Evolutionary conservation across 441 rosid species (phyloP).

Genomic region (Flueggea neowawraea): DNA sequence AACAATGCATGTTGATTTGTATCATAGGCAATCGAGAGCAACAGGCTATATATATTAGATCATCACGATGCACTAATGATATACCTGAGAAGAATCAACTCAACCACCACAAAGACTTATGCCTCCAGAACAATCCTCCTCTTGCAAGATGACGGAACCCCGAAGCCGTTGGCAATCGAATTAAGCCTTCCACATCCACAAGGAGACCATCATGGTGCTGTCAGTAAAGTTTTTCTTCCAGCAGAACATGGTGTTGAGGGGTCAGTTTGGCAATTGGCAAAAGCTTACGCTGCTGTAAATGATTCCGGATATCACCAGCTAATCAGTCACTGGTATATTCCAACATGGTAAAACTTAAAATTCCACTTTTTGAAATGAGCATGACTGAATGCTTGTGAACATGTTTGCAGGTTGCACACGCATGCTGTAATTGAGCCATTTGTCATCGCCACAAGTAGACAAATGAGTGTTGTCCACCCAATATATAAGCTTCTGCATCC

Average conservation of each 20-base stretch:
- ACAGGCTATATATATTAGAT: conserved; percentile 67
- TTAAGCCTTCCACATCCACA: conserved; percentile 86
- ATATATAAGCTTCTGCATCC: conserved; percentile 87
- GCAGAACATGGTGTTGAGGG: conserved; percentile 50
- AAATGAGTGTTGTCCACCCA: conserved; percentile 79
- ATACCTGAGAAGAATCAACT: conserved; percentile 61
- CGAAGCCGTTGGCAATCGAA: conserved; percentile 83
- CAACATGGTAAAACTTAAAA: conserved; percentile 1
- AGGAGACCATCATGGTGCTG: conserved; percentile 55
- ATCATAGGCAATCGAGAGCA: conserved; percentile 53
- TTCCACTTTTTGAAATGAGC: not conserved
- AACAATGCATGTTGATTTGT: not conserved
- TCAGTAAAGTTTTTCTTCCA: conserved; percentile 72
- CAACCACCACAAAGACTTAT: conserved; percentile 64
- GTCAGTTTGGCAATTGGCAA: conserved; percentile 86
- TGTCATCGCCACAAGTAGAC: conserved; percentile 73
- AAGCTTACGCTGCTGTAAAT: conserved; percentile 83
- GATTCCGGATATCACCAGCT: conserved; percentile 94
- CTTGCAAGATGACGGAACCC: conserved; percentile 61
- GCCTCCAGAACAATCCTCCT: conserved; percentile 79
- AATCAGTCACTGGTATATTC: conserved; percentile 75
- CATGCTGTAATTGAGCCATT: conserved; percentile 92
- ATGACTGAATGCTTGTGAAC: not conserved
- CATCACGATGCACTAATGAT: conserved; percentile 84
- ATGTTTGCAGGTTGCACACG: conserved; percentile 59